Evolutionary conservation across 345 rosid genomes (phyloP), one percentile per base, ranked within the genome.

Genomic region (Gossypium sturtianum): DNA sequence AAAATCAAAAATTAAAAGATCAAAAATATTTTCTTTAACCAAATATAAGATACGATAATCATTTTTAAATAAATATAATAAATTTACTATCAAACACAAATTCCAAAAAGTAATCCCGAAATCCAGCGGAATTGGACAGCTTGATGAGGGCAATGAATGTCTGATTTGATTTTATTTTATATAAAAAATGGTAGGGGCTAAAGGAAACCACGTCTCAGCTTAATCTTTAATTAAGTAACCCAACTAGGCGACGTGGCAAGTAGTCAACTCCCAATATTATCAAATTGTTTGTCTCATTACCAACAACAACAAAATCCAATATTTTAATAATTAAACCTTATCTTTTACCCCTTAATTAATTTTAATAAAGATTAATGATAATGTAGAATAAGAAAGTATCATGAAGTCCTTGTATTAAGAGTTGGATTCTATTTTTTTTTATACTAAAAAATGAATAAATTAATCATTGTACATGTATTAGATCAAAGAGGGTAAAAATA

Each of bases 261-360:
- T 64, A 61, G 74, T 74, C 67, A 66, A 74, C 54, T 59, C 58
- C 9, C 64, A 34, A 53, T 66, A 68, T 51, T 29, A 15, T 62
- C 7, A 20, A 70, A 0, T 68, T 45, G 66, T 76, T 66, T 83
- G 87, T 80, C 84, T 79, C 86, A 4, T 52, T n/a, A 12, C 4
- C 67, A 79, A 85, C 69, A 81, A 82, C 87, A 82, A 10, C 61
- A 38, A 51, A 17, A 66, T 57, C 8, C 8, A 65, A 57, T 57
- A 20, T 23, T 61, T 12, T 56, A 57, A 20, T 57, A 22, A 20
- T 6, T 44, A 3, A 63, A 23, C 25, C 17, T 59, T 25, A 59
- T 59, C 27, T 22, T 34, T 20, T 57, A 22, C 25, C 9, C 12
- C 29, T 57, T 57, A 57, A 57, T 57, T 57, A 56, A 9, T 54